Base-by-base conservation (phyloP, 225 moss, liverwort and hornwort species). In the Polytrichum formosum region DNA sequence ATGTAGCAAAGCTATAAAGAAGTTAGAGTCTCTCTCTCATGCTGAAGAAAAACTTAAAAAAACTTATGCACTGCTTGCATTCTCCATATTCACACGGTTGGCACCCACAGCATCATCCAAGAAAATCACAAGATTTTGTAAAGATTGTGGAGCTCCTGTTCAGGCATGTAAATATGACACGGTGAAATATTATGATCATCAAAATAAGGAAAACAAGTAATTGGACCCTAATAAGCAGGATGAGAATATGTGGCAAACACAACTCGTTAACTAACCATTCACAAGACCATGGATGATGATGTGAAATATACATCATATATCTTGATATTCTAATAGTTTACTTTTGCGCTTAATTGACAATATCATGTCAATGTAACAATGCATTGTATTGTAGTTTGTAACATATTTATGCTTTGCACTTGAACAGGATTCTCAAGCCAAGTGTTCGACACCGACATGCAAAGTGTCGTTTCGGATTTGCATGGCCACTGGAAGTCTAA, bases 1-100 rank as follows among this genome's bases (percentile, higher is more conserved):
- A 29, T 93, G 93, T 61, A 97, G 90, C 76, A 85, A 81, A 79
- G 96, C 96, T 65, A 89, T 92, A 73, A 82, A 81, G 60, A 93
- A 89, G 75, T 84, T 97, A 66, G 89, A 97, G 46, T 84, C 89
- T 4, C 67, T 87, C 62, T 31, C 74, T 35, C 61, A 87, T 17
- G 83, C 82, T 66, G 66, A 74, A 27, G 28, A 72, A 28, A 82
- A 78, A 35, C 82, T 72, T 70, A 74, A 75, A 61, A 72, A 82
- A n/a, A 77, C 79, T 61, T 91, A 87, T 72, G 77, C 84, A 18
- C 72, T 86, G 61, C 68, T 95, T 54, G 92, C 86, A 53, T 76
- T 88, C 65, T 79, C 85, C 72, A 90, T 95, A 66, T 97, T 97
- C 65, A 88, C 81, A 0, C 77, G 78, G 5, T 76, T 75, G 33